Base-by-base conservation (phyloP, 1,284 basidiomycete genomes). In the Boletus sp. region DNA sequence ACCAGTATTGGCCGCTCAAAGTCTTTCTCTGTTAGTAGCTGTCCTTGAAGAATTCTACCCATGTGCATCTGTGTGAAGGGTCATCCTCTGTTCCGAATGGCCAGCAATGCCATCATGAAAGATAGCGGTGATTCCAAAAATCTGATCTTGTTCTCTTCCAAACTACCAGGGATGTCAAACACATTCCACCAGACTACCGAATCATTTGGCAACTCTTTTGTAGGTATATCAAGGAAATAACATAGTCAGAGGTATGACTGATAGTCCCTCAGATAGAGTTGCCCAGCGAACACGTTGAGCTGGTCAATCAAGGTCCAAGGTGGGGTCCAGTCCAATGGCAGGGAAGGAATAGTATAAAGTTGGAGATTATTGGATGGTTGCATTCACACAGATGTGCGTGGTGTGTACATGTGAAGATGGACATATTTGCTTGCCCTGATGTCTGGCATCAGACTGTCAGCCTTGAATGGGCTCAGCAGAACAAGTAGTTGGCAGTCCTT, bases 401-500 rank as follows among this genome's bases (percentile, higher is more conserved):
- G 74, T 3, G 76, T 58, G 53, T 79, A 82, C 2, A 76, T 20
- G 56, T 81, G 79, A 9, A 81, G 66, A 50, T 65, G 66, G 2
- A 78, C 74, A 4, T 41, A 27, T 16, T 60, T 58, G 5, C 43
- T 44, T n/a, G 46, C 42, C 33, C 70, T 73, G 47, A 80, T 78
- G 1, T 55, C 39, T 0, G 75, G 73, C 13, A 80, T 67, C 9
- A 81, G 66, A 20, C 59, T 57, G 47, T 80, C 74, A n/a, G 67
- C 75, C 56, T 82, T 79, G 55, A 66, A 73, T 4, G 80, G 77
- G 60, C 80, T 81, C 54, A 79, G 56, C 3, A 74, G 27, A 8
- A 29, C 27, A 6, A 29, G 27, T 29, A 29, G 27, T 29, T 29
- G 27, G 27, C 27, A 8, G 4, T 29, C 45, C 11, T 12, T 44